Percentiles rank a stretch among this genome's conserved stretches.
Conservation (phyloP, 2,329 filamentous ascomycete genomes). For the Paraphaeosphaeria minitans region DNA sequence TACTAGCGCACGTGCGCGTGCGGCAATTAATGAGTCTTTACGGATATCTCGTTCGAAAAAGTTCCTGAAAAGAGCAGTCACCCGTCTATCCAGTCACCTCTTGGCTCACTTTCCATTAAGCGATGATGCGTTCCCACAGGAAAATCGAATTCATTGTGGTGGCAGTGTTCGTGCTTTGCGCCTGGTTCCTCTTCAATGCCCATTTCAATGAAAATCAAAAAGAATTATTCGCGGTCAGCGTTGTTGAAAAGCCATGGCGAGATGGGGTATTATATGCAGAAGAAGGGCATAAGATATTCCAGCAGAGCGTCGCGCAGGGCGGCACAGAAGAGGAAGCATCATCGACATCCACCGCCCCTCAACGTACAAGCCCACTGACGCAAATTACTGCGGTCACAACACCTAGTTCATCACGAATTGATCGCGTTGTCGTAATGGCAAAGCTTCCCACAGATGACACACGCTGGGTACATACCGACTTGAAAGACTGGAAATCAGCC, state of each 20-base stretch:
- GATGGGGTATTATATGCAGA: slow-evolving; percentile 16
- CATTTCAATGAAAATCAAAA: slow-evolving; percentile 15
- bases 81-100: slow-evolving; percentile 1
- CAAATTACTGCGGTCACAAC: slow-evolving; percentile 14
- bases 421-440: slow-evolving; percentile 28
- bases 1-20: slow-evolving; percentile 8
- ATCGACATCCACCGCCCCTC: slow-evolving; percentile 9
- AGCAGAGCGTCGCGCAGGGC: slow-evolving; percentile 13
- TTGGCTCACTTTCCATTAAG: slow-evolving; percentile 10
- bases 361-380: slow-evolving; percentile 11
- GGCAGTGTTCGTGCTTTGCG: slow-evolving; percentile 21
- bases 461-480: slow-evolving; percentile 24
- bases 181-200: slow-evolving; percentile 21
- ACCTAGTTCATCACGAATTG: slow-evolving; percentile 16
- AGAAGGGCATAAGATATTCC: slow-evolving; percentile 17
- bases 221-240: slow-evolving; percentile 8
- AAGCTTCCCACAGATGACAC: slow-evolving; percentile 25
- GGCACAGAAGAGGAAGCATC: slow-evolving; percentile 12
- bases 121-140: slow-evolving; percentile 18
- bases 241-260: slow-evolving; percentile 17
- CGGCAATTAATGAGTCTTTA: slow-evolving; percentile 10
- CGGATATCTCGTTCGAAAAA: slow-evolving; percentile 9
- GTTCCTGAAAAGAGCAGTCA: neutral
- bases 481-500: slow-evolving; percentile 50
- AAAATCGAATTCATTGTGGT: slow-evolving; percentile 18